Percentiles rank a stretch among this genome's conserved stretches.
Conservation (phyloP, 495 filamentous ascomycete species). For the Penicillium coprophilum region DNA sequence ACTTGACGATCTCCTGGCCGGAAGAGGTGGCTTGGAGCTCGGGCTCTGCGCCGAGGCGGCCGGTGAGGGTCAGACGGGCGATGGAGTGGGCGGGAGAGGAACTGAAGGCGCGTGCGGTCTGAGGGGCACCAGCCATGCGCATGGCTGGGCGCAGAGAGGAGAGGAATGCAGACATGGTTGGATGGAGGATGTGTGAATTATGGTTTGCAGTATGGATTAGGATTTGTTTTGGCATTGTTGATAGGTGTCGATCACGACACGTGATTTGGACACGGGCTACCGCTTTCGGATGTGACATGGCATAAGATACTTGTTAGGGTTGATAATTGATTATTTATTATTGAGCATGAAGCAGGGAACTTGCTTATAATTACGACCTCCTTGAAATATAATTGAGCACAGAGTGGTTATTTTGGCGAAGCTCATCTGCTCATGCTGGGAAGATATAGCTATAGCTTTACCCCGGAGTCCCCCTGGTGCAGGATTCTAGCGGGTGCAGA, state of each 20-base stretch:
- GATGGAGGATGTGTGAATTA: constrained; percentile 27
- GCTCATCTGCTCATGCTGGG: not conserved
- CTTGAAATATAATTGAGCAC: not conserved
- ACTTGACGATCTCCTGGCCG: constrained; percentile 67
- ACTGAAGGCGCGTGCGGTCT: constrained; percentile 58
- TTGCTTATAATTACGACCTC: not conserved
- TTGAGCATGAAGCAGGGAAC: not conserved
- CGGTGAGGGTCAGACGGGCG: constrained; percentile 70
- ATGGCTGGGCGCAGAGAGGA: constrained; percentile 37
- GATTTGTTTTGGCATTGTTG: constrained; percentile 2
- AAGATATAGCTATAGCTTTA: not conserved
- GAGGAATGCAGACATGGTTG: constrained; percentile 55
- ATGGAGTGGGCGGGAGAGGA: constrained; percentile 45
- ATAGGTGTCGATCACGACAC: not conserved
- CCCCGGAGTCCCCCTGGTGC: too few relatives aligned
- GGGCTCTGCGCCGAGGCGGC: constrained; percentile 68
- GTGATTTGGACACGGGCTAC: not conserved
- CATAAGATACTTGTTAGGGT: not conserved
- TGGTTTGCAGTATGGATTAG: constrained; percentile 21
- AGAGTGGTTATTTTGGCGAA: not conserved
- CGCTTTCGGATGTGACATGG: constrained; percentile 8
- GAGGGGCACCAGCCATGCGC: constrained; percentile 34
- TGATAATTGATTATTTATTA: not conserved
- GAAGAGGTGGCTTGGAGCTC: constrained; percentile 64
- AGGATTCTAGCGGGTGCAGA: not conserved